Conservation (phyloP, 1,139 yeast species). For the Keqinozyma sinolaborantium region DNA sequence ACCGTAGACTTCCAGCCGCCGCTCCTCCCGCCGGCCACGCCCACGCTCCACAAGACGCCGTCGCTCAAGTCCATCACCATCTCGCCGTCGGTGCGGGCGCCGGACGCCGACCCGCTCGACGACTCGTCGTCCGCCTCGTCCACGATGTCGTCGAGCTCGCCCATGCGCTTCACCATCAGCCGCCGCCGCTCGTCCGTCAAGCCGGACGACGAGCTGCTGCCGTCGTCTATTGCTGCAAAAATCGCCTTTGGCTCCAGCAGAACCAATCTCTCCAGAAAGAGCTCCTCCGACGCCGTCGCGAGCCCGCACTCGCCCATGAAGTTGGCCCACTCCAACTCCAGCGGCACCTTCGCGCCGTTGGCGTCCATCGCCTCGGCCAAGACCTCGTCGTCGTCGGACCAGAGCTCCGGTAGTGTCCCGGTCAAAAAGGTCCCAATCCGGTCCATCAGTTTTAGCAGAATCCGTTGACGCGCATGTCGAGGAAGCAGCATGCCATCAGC, state of each 20-base stretch:
- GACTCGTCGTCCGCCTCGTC: constrained; percentile 3
- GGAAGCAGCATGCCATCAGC: constrained; percentile 27
- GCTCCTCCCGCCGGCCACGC: constrained; percentile 15
- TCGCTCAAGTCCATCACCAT: constrained; percentile 38
- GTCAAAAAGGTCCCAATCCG: constrained; percentile 9
- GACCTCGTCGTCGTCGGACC: no score
- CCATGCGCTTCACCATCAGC: neutral
- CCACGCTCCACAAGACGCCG: constrained; percentile 24
- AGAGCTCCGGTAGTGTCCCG: neutral
- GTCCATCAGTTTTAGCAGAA: constrained; percentile 30
- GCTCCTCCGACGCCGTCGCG: constrained; percentile 6
- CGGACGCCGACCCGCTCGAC: constrained; percentile 9
- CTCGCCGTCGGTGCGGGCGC: constrained; percentile 30
- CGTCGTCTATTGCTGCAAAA: constrained; percentile 31
- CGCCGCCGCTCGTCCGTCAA: neutral
- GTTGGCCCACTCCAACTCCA: neutral
- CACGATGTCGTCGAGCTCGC: neutral
- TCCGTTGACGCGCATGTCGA: constrained; percentile 15
- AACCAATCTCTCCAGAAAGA: constrained; percentile 7
- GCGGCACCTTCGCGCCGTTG: neutral
- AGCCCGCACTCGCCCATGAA: constrained; percentile 3
- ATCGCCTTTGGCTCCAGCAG: constrained; percentile 25
- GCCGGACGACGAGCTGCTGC: constrained; percentile 1
- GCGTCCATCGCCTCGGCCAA: no score
- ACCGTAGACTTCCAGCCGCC: constrained; percentile 1